These are phyloP conservation scores for Collybia sordida DNA, from an alignment of 768 basidiomycete species.

Conservation along the genomic window DNA sequence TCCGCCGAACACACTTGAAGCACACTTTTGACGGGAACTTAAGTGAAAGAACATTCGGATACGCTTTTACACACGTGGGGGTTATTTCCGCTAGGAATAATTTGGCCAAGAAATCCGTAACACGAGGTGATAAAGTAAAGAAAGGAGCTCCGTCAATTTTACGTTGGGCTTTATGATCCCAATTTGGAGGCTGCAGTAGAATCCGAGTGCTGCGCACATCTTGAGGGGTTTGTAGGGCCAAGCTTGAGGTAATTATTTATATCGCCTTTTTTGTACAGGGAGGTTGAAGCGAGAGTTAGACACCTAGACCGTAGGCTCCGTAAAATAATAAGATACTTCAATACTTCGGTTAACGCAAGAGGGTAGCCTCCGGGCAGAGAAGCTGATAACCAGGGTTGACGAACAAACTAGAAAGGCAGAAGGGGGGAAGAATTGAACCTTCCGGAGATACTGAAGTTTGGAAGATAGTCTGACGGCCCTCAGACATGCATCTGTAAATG, in stretches of 20 bases:
- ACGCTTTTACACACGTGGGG: too few species aligned
- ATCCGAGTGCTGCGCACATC: too few species aligned
- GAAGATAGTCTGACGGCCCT: slow-evolving; percentile 5
- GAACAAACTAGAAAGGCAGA: background rate
- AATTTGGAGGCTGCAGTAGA: too few species aligned
- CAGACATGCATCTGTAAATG: slow-evolving; percentile 4
- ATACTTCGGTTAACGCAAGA: slow-evolving; percentile 29
- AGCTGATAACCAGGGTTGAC: slow-evolving; percentile 7
- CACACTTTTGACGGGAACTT: too few species aligned
- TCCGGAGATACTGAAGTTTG: background rate
- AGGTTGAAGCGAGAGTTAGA: slow-evolving; percentile 31
- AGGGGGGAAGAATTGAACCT: background rate
- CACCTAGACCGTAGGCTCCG: slow-evolving; percentile 19
- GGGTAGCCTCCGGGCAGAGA: slow-evolving; percentile 12
- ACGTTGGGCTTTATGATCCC: slow-evolving; percentile 19
- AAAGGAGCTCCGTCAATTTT: slow-evolving; percentile 25
- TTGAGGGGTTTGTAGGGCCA: too few species aligned
- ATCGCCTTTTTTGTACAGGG: slow-evolving; percentile 22
- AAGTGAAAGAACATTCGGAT: too few species aligned
- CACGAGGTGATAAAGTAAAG: background rate
- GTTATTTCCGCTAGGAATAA: too few species aligned
- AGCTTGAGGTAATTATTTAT: slow-evolving; percentile 25
- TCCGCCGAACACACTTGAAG: too few species aligned
- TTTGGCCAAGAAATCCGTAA: background rate
- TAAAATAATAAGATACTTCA: slow-evolving; percentile 29